These are phyloP conservation scores for Phycomyces blakesleeanus DNA, from an alignment of 192 early-diverging fungal genomes.

Conservation along the genomic window DNA sequence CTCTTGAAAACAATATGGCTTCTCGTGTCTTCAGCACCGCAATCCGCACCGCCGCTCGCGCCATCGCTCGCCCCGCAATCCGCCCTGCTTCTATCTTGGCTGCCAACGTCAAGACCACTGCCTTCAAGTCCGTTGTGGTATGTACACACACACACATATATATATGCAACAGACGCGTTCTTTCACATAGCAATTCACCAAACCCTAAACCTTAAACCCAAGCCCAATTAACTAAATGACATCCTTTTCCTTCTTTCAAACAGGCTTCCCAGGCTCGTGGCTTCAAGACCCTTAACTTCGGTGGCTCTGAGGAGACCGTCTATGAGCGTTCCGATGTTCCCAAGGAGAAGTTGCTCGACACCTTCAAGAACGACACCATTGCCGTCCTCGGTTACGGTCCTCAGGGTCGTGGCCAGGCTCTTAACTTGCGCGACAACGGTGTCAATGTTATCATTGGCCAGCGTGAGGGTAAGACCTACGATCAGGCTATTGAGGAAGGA, in stretches of 20 bases:
- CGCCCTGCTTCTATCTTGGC: slow-evolving; percentile 26
- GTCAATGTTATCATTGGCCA: slow-evolving; percentile 94
- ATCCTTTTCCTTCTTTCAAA: too few relatives aligned
- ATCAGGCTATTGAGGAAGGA: slow-evolving; percentile 88
- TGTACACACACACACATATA: too few relatives aligned
- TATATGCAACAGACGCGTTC: too few relatives aligned
- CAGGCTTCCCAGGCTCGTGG: slow-evolving; percentile 57
- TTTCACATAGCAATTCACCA: too few relatives aligned
- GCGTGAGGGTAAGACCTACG: slow-evolving; percentile 86
- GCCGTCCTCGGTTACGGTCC: slow-evolving; percentile 95
- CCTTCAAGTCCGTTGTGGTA: slow-evolving; percentile 30
- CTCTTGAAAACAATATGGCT: slow-evolving; percentile 24
- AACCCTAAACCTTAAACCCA: background rate
- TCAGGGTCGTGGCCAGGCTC: slow-evolving; percentile 91
- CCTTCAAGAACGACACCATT: slow-evolving; percentile 91
- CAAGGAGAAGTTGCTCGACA: slow-evolving; percentile 83
- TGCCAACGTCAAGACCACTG: slow-evolving; percentile 12
- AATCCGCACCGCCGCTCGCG: slow-evolving; percentile 32
- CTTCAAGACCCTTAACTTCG: slow-evolving; percentile 93
- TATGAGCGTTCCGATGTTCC: slow-evolving; percentile 95
- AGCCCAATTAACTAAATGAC: too few relatives aligned
- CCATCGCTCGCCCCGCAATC: slow-evolving; percentile 24
- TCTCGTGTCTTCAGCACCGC: slow-evolving; percentile 32
- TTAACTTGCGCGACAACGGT: slow-evolving; percentile 94
- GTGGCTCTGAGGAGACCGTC: slow-evolving; percentile 85